phyloP scores from a whole-genome alignment of 345 rosid genomes.

The Euphorbia peplus region DNA sequence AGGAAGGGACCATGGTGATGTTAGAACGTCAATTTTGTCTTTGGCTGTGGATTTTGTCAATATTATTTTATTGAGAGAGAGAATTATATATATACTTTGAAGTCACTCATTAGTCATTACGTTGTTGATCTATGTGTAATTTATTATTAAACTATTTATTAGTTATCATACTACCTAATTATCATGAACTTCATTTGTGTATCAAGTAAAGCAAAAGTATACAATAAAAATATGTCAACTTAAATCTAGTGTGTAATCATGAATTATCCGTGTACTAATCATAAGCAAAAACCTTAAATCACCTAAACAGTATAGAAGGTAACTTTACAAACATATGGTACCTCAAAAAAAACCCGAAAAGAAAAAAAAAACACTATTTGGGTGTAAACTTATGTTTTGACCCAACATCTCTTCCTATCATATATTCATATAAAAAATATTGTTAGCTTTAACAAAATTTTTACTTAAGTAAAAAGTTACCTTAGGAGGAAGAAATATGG shows the following conservation, averaged over 20 bases:
- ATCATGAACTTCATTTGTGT: constrained; percentile 18
- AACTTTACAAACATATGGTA: background rate
- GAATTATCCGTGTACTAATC: constrained; percentile 4
- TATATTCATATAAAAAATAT: no score
- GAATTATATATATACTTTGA: constrained; percentile 15
- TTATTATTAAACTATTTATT: no score
- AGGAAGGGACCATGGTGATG: constrained; percentile 9
- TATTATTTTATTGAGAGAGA: background rate
- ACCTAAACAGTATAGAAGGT: background rate
- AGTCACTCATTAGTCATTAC: constrained; percentile 22
- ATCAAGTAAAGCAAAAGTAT: constrained; percentile 15
- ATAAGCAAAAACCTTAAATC: background rate
- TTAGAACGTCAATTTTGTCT: constrained; percentile 25
- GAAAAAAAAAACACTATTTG: no score
- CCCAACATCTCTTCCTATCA: no score
- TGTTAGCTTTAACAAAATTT: no score
- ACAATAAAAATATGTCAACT: no score
- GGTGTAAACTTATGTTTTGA: no score
- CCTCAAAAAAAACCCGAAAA: no score
- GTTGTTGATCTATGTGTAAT: no score
- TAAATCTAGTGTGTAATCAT: constrained; percentile 11
- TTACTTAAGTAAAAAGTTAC: no score
- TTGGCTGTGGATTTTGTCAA: constrained; percentile 18
- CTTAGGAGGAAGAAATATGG: no score
- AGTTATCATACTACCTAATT: no score